phyloP scores from a whole-genome alignment of 257 asterid genomes.

The Handroanthus guayacan region DNA sequence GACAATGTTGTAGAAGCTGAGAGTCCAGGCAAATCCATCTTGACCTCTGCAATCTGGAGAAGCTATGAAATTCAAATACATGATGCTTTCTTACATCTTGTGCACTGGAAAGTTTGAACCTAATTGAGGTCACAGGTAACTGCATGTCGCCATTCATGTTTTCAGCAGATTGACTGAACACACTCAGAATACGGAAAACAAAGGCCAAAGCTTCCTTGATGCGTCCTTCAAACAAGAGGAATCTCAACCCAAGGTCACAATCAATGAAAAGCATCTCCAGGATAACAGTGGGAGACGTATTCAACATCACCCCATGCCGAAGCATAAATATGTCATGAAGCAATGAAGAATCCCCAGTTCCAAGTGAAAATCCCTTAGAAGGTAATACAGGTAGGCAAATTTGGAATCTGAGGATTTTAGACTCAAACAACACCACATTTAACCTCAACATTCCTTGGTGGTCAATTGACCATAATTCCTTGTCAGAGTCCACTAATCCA shows the following conservation, averaged over 20 bases:
- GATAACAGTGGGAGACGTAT: conserved; percentile 60
- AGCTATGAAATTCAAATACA: conserved; percentile 57
- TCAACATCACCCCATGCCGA: conserved; percentile 56
- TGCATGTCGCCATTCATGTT: conserved; percentile 49
- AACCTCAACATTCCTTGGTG: conserved; percentile 47
- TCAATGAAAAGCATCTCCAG: conserved; percentile 84
- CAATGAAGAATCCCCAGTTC: conserved; percentile 44
- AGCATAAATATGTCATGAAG: conserved; percentile 46
- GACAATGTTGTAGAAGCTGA: conserved; percentile 56
- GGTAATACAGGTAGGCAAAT: conserved; percentile 50
- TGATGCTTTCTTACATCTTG: conserved; percentile 54
- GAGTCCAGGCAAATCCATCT: conserved; percentile 62
- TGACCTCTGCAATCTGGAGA: conserved; percentile 54
- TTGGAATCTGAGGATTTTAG: conserved; percentile 45
- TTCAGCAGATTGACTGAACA: conserved; percentile 51
- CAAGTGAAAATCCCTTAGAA: conserved; percentile 33
- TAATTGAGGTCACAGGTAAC: conserved; percentile 66
- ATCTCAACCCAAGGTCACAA: conserved; percentile 63
- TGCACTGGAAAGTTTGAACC: conserved; percentile 53
- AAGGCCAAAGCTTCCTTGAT: conserved; percentile 61
- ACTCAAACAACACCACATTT: conserved; percentile 37
- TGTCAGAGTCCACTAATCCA: conserved; percentile 37
- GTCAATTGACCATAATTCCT: conserved; percentile 43
- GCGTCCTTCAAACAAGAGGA: conserved; percentile 67
- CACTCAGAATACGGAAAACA: conserved; percentile 53